These are phyloP conservation scores for Blastobotrys malaysiensis DNA, from an alignment of 1,139 yeast genomes.

Conservation along the genomic window DNA sequence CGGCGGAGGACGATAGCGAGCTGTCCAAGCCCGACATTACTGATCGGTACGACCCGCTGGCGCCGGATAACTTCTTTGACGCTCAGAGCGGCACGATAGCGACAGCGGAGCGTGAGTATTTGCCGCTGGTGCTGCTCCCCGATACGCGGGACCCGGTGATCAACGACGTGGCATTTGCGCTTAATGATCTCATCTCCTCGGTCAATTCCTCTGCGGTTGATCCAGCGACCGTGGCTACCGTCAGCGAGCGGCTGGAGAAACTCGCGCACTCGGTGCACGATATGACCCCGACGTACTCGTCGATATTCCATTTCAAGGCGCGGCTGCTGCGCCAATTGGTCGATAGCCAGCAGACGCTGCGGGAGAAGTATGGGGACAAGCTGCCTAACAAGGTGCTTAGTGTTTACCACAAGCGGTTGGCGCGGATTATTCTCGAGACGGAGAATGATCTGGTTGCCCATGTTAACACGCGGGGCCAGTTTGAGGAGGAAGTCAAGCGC, in stretches of 20 bases:
- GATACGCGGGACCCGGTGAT: constrained; percentile 25
- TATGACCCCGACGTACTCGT: constrained; percentile 18
- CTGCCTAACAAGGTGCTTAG: background rate
- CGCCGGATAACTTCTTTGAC: constrained; percentile 27
- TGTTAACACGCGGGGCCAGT: constrained; percentile 14
- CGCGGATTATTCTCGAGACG: constrained; percentile 19
- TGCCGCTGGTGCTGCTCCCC: constrained; percentile 28
- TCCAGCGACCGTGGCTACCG: constrained; percentile 21
- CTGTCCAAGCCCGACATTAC: constrained; percentile 9
- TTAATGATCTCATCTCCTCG: constrained; percentile 28
- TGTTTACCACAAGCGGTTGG: constrained; percentile 14
- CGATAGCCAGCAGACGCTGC: constrained; percentile 2
- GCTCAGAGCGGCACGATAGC: constrained; percentile 29
- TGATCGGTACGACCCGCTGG: constrained; percentile 25
- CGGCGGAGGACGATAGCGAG: constrained; percentile 12
- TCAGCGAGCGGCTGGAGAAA: constrained; percentile 17
- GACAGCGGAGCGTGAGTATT: constrained; percentile 21
- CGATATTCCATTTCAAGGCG: constrained; percentile 21
- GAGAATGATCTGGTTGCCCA: constrained; percentile 22
- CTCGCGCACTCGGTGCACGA: constrained; percentile 18
- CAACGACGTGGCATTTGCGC: constrained; percentile 24
- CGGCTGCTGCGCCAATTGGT: constrained; percentile 17
- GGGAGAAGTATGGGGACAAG: background rate
- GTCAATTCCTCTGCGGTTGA: constrained; percentile 28
- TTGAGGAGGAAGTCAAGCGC: background rate